Conservation (phyloP, 495 filamentous ascomycete genomes). For the Penicillium malachiteum region DNA sequence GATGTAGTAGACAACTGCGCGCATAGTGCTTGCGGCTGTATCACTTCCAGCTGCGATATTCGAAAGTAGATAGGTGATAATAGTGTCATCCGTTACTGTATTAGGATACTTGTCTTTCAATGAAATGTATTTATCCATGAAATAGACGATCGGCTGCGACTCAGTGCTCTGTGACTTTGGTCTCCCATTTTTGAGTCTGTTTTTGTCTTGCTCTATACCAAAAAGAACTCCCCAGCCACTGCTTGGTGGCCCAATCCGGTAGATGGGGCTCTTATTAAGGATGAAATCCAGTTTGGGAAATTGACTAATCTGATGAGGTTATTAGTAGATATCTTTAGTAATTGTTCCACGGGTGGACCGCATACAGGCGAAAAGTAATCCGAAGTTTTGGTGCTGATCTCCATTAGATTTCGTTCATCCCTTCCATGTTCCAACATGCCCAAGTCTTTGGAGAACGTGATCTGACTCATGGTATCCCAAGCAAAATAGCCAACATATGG, state of each 20-base stretch:
- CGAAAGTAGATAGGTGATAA: conserved; percentile 21
- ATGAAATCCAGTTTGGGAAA: conserved; percentile 18
- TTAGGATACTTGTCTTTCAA: conserved; percentile 17
- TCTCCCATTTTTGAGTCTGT: conserved; percentile 4
- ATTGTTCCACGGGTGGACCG: neutral
- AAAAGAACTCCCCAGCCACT: conserved; percentile 19
- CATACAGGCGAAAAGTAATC: conserved; percentile 33
- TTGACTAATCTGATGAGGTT: conserved; percentile 13
- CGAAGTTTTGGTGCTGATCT: conserved; percentile 18
- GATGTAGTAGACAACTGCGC: conserved; percentile 38
- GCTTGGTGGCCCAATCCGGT: conserved; percentile 16
- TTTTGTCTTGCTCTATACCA: conserved; percentile 15
- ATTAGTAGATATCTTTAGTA: neutral
- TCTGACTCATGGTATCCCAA: conserved; percentile 33
- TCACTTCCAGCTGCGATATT: conserved; percentile 37
- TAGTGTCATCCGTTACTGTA: conserved; percentile 12
- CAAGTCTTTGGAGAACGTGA: conserved; percentile 29
- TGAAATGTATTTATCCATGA: conserved; percentile 20
- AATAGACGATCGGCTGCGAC: neutral
- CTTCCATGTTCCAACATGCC: conserved; percentile 22
- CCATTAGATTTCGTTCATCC: conserved; percentile 14
- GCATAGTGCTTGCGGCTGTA: conserved; percentile 31
- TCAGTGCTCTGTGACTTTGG: conserved; percentile 4
- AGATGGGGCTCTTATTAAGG: conserved; percentile 19
- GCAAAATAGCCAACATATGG: conserved; percentile 22